phyloP scores from a whole-genome alignment of 768 basidiomycete species.

The Trametopsis cervina region DNA sequence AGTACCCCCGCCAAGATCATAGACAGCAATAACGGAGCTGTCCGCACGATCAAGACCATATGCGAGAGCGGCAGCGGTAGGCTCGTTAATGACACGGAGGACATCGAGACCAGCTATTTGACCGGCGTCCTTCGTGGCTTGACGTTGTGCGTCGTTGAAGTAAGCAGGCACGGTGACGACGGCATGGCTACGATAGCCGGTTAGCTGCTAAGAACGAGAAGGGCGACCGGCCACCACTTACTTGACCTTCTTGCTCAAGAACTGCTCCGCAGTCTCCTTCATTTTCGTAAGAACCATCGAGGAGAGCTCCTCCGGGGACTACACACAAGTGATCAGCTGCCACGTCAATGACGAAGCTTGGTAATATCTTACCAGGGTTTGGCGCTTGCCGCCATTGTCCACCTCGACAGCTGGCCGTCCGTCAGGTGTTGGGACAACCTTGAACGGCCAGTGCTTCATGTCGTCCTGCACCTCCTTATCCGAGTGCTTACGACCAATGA shows the following conservation, averaged over 20 bases:
- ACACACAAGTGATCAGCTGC: slow-evolving; percentile 1
- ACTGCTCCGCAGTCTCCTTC: slow-evolving; percentile 93
- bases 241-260: slow-evolving; percentile 89
- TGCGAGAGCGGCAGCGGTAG: slow-evolving; percentile 95
- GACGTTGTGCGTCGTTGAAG: slow-evolving; percentile 99
- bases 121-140: slow-evolving; percentile 97
- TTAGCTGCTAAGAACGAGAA: neutral
- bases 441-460: slow-evolving; percentile 84
- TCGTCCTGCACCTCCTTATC: slow-evolving; percentile 95
- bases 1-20: slow-evolving; percentile 96
- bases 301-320: slow-evolving; percentile 83
- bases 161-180: slow-evolving; percentile 97
- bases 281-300: slow-evolving; percentile 89
- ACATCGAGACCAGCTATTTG: slow-evolving; percentile 97
- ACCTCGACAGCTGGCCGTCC: slow-evolving; percentile 79
- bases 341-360: too few species aligned
- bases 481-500: slow-evolving; percentile 89
- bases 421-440: slow-evolving; percentile 63
- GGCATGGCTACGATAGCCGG: slow-evolving; percentile 48
- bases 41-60: slow-evolving; percentile 87
- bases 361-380: slow-evolving; percentile 72
- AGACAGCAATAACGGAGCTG: slow-evolving; percentile 91
- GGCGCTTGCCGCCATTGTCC: slow-evolving; percentile 78
- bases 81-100: slow-evolving; percentile 97
- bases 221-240: slow-evolving; percentile 38